A percentile compares a stretch with the other conserved stretches of the same genome.
Evolutionary conservation across 768 basidiomycete species (phyloP).

Genomic region (Lentinula aciculospora): DNA sequence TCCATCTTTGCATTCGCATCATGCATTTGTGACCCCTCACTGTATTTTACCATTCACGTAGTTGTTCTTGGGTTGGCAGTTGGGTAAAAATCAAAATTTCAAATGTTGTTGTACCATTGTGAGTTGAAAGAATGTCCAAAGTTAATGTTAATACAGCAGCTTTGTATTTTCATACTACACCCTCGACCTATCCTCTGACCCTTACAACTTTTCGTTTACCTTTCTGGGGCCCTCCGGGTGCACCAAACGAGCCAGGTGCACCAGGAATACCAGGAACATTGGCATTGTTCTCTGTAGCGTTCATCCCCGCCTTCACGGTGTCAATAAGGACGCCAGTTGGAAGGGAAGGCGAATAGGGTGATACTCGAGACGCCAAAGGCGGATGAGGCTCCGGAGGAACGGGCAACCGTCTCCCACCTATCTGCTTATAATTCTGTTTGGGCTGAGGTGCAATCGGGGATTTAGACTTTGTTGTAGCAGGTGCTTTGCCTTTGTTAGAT

Average conservation of each 20-base stretch:
- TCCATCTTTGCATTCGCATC: not conserved
- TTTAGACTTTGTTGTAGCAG: constrained; percentile 40
- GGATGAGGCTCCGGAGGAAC: constrained; percentile 75
- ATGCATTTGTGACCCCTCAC: not conserved
- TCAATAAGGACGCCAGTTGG: constrained; percentile 76
- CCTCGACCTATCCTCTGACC: constrained; percentile 45
- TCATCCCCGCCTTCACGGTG: constrained; percentile 84
- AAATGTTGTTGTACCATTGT: not conserved
- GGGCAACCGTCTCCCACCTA: constrained; percentile 47
- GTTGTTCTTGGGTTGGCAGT: not conserved
- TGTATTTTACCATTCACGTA: not conserved
- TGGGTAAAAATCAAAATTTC: not conserved
- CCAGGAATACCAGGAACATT: constrained; percentile 23
- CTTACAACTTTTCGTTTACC: constrained; percentile 79
- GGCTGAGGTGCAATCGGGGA: constrained; percentile 12
- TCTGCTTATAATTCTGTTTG: constrained; percentile 25
- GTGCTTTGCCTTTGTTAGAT: constrained; percentile 46
- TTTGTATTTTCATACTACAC: not conserved
- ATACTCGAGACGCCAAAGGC: constrained; percentile 65
- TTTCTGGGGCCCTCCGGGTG: constrained; percentile 43
- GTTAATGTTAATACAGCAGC: not conserved
- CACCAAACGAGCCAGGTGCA: constrained; percentile 22
- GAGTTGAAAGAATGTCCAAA: not conserved
- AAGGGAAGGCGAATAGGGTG: constrained; percentile 75
- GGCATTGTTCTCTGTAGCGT: constrained; percentile 47